phyloP scores from a whole-genome alignment of 768 basidiomycete genomes.

The Kwoniella dejecticola region DNA sequence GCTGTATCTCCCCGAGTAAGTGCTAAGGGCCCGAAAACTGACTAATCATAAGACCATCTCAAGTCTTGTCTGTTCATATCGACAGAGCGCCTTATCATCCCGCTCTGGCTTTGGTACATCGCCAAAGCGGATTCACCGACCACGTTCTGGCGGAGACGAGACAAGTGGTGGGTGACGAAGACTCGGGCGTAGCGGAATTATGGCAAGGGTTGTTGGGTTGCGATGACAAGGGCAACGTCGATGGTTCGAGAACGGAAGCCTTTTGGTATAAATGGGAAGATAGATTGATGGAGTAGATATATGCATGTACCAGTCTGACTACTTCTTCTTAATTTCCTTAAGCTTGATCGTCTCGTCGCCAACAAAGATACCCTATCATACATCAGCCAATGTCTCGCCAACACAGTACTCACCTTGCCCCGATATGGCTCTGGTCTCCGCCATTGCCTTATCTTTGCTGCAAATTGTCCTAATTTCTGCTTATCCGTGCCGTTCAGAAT shows the following conservation, averaged over 20 bases:
- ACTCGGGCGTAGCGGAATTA: constrained; percentile 28
- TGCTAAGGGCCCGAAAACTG: background rate
- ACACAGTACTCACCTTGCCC: constrained; percentile 75
- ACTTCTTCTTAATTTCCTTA: constrained; percentile 94
- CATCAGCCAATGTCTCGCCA: background rate
- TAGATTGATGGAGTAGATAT: constrained; percentile 4
- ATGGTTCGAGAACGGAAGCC: background rate
- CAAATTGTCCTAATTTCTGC: constrained; percentile 80
- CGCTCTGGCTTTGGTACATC: constrained; percentile 31
- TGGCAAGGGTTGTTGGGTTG: constrained; percentile 47
- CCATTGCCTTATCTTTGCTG: constrained; percentile 77
- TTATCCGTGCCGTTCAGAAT: constrained; percentile 81
- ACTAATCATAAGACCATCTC: constrained; percentile 25
- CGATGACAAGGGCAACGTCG: constrained; percentile 20
- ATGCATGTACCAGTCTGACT: constrained; percentile 53
- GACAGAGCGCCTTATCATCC: constrained; percentile 17
- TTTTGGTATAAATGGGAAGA: constrained; percentile 40
- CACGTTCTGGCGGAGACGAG: constrained; percentile 40
- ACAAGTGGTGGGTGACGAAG: constrained; percentile 36
- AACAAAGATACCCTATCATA: constrained; percentile 79
- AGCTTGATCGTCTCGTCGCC: constrained; percentile 90
- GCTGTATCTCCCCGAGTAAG: constrained; percentile 45
- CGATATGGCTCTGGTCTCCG: constrained; percentile 96
- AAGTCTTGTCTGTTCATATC: constrained; percentile 32
- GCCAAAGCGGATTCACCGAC: constrained; percentile 23